Percentiles rank a stretch among this genome's conserved stretches.
These are phyloP conservation scores for Lantana camara DNA, from an alignment of 257 asterid genomes.

Conservation along the genomic window DNA sequence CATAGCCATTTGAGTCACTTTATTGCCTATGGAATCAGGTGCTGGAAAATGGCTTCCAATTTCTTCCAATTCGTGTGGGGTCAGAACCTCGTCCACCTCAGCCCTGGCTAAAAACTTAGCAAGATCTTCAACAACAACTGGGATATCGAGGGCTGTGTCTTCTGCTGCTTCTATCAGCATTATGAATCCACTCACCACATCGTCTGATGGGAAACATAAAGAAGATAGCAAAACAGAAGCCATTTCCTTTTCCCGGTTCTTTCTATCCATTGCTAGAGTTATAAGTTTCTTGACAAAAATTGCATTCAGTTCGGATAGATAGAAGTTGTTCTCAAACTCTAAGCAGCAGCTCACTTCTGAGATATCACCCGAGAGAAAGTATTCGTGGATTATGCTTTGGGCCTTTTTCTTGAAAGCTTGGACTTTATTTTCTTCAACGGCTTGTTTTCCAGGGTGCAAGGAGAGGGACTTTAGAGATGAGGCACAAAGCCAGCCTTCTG, in stretches of 20 bases:
- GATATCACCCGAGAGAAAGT: constrained; percentile 78
- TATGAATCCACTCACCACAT: constrained; percentile 70
- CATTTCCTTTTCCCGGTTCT: constrained; percentile 93
- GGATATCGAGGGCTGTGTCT: constrained; percentile 83
- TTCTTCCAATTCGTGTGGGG: constrained; percentile 84
- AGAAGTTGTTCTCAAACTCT: constrained; percentile 58
- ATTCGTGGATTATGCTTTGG: constrained; percentile 71
- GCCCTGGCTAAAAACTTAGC: constrained; percentile 86
- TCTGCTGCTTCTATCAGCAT: constrained; percentile 86
- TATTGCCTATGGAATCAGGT: constrained; percentile 58
- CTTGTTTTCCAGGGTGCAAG: constrained; percentile 43
- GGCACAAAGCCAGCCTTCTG: constrained; percentile 91
- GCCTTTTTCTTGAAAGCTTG: constrained; percentile 68
- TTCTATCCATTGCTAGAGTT: constrained; percentile 89
- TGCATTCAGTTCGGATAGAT: constrained; percentile 61
- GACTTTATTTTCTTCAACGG: constrained; percentile 52
- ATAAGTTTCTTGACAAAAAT: constrained; percentile 77
- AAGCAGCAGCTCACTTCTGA: constrained; percentile 73
- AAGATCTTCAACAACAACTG: constrained; percentile 77
- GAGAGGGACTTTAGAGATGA: constrained; percentile 71
- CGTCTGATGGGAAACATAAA: constrained; percentile 77
- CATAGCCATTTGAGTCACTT: constrained; percentile 66
- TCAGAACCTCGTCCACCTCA: constrained; percentile 81
- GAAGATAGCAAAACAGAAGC: constrained; percentile 85
- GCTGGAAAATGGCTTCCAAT: constrained; percentile 60